Evolutionary conservation across 2,329 filamentous ascomycete genomes (phyloP).

Genomic region (Gnomoniopsis sp.): DNA sequence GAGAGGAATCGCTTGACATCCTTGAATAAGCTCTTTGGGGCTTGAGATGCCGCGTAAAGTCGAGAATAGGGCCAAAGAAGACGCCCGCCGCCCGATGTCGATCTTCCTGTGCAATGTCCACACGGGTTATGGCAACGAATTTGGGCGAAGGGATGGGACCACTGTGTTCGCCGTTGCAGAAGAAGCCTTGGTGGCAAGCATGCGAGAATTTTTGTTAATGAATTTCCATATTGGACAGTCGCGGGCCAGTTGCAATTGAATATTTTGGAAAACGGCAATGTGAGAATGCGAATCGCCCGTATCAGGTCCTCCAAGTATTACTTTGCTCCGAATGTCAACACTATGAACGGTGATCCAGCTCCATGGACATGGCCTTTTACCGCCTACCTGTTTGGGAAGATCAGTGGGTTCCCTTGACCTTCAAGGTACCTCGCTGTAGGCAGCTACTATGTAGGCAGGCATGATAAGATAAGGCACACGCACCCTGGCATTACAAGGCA

Average conservation of each 20-base stretch:
- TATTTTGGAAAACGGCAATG: neutral
- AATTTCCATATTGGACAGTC: neutral
- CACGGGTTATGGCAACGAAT: neutral
- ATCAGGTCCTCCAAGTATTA: neutral
- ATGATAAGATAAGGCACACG: conserved; percentile 1
- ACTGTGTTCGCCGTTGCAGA: neutral
- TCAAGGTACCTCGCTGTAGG: too few species aligned
- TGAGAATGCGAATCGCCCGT: neutral
- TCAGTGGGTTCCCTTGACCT: neutral
- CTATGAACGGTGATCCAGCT: neutral
- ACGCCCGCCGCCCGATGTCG: too few species aligned
- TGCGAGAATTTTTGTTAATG: neutral
- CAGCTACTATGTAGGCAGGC: neutral
- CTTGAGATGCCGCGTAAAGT: neutral
- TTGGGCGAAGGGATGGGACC: neutral
- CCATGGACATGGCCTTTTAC: neutral
- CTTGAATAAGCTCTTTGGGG: neutral
- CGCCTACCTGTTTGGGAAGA: neutral
- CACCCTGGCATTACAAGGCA: neutral
- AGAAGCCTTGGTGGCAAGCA: neutral
- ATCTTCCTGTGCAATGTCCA: neutral
- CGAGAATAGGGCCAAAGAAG: too few species aligned
- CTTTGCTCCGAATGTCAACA: neutral
- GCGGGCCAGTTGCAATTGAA: neutral
- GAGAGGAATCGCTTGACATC: conserved; percentile 17